These are phyloP conservation scores for Apiospora phragmitis DNA, from an alignment of 2,329 filamentous ascomycete genomes.

Conservation along the genomic window DNA sequence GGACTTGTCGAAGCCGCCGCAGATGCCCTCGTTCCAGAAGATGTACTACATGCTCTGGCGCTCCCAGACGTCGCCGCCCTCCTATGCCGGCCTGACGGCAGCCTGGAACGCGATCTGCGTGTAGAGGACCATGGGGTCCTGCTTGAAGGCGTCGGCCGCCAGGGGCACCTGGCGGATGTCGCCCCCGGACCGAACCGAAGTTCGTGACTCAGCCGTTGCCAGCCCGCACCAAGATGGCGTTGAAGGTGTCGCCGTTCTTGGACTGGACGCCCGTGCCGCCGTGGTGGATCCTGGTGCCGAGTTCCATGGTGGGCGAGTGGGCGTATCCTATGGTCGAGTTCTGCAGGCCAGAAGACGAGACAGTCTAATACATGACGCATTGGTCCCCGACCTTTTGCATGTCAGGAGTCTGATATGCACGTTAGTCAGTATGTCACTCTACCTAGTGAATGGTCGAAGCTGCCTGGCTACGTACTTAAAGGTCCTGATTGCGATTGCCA, in stretches of 20 bases:
- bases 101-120: conserved; percentile 56
- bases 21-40: conserved; percentile 61
- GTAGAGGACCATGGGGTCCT: conserved; percentile 18
- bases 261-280: conserved; percentile 56
- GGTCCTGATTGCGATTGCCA: conserved; percentile 41
- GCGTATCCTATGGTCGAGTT: conserved; percentile 55
- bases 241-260: conserved; percentile 45
- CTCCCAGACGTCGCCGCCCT: conserved; percentile 58
- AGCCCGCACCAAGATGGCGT: conserved; percentile 55
- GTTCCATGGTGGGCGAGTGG: conserved; percentile 42
- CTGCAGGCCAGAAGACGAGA: conserved; percentile 63
- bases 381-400: conserved; percentile 54
- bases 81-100: conserved; percentile 51
- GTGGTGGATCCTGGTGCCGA: conserved; percentile 60
- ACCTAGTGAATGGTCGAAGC: background rate
- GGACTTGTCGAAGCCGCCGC: conserved; percentile 57
- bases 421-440: too few species aligned
- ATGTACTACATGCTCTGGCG: conserved; percentile 61
- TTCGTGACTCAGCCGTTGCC: conserved; percentile 48
- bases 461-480: conserved; percentile 37
- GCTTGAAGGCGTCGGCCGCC: conserved; percentile 31
- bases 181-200: conserved; percentile 69
- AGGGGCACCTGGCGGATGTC: conserved; percentile 63
- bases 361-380: conserved; percentile 68
- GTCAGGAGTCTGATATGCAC: conserved; percentile 61